Percentiles rank a stretch among this genome's conserved stretches.
phyloP scores from a whole-genome alignment of 2,329 filamentous ascomycete species.

The Dryadomyces quercus-mongolicae region DNA sequence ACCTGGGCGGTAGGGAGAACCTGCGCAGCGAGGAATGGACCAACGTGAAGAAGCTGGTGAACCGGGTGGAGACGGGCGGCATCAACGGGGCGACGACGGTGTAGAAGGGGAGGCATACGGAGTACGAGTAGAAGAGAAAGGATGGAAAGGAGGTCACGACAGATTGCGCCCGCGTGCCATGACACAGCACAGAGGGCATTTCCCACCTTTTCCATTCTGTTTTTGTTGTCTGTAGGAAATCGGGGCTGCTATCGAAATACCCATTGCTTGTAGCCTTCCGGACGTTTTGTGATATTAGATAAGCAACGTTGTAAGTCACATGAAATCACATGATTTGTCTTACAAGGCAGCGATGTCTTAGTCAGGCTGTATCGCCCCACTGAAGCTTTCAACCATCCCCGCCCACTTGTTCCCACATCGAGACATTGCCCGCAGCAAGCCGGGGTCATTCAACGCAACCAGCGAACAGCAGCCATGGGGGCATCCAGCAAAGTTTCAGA shows the following conservation, averaged over 20 bases:
- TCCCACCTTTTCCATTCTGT: too few species aligned
- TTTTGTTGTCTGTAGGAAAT: neutral
- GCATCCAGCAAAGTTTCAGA: constrained; percentile 9
- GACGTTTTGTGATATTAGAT: neutral
- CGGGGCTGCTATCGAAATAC: neutral
- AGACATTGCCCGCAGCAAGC: too few species aligned
- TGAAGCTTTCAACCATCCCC: neutral
- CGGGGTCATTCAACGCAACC: too few species aligned
- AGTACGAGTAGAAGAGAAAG: neutral
- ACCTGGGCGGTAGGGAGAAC: constrained; percentile 74
- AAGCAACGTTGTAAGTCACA: neutral
- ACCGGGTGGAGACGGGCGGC: constrained; percentile 53
- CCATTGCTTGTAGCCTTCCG: too few species aligned
- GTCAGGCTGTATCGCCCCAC: neutral
- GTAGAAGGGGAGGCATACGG: neutral
- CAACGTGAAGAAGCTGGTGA: constrained; percentile 80
- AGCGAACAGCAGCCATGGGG: neutral
- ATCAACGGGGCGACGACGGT: constrained; percentile 30
- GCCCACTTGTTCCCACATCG: too few species aligned
- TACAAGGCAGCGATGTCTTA: too few species aligned
- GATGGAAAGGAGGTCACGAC: neutral
- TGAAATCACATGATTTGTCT: too few species aligned
- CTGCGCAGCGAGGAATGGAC: constrained; percentile 85
- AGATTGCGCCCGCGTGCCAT: neutral
- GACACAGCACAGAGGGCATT: too few species aligned